Base-by-base conservation (phyloP, 1,284 basidiomycete species). In the Cryptococcus floricola region DNA sequence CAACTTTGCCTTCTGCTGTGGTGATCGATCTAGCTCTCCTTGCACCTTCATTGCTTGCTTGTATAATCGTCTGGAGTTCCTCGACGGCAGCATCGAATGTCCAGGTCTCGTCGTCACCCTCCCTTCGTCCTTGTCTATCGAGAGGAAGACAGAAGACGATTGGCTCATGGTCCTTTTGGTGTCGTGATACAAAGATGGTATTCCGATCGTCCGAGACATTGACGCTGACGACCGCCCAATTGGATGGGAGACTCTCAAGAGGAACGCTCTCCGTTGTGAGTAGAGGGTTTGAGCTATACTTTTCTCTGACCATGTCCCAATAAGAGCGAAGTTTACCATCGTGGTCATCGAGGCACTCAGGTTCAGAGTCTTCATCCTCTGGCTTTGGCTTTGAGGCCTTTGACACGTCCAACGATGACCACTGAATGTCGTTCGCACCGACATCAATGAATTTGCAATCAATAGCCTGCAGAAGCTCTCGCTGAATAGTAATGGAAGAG, bases 71-170 rank as follows among this genome's bases (percentile, higher is more conserved):
- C 31, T 81, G 75, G 16, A 99, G 77, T 72, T 96, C 91, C 0
- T 75, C 73, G 13, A 88, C 70, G 0, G 89, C 93, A 47, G 85
- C 83, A 9, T 87, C 83, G 61, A 90, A 89, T 1, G 86, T 85
- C 52, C 97, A 81, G 55, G 86, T 81, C 31, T 83, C 81, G 23
- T 84, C 84, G 34, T 89, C 87, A 2, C 80, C 80, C 43, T 93
- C 91, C 50, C 91, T 80, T 45, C 89, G 81, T 23, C 88, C 88
- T 61, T 90, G 87, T 14, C 84, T 78, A 65, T 84, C 81, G 28
- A 98, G 79, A 0, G 96, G 95, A 5, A 98, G 80, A 62, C 88
- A 90, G 75, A 97, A 92, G 12, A 95, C 81, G 28, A 96, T 77
- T 0, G 91, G 88, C 2, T 82, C 78, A 7, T 78, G 75, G 4